phyloP scores from a whole-genome alignment of 345 rosid genomes.

The Camelina hispida region DNA sequence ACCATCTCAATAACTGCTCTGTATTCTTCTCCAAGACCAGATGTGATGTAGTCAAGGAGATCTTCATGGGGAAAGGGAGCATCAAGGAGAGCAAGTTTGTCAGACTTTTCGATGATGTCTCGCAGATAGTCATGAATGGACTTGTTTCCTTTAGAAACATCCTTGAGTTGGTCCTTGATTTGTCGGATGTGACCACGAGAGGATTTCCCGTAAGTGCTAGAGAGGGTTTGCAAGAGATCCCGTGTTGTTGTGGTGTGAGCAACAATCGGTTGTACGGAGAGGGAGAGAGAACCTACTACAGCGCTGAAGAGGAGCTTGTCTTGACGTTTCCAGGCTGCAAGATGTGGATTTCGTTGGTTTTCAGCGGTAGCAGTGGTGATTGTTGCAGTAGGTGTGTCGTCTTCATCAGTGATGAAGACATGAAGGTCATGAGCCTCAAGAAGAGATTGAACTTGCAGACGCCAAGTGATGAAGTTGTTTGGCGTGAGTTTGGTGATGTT shows the following conservation, averaged over 20 bases:
- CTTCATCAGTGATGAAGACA: not conserved
- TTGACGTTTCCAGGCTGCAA: not conserved
- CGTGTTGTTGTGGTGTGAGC: not conserved
- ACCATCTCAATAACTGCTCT: not conserved
- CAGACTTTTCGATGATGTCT: not conserved
- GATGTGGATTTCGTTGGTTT: not conserved
- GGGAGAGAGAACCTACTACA: not conserved
- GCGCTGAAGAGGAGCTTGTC: not conserved
- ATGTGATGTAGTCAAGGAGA: not conserved
- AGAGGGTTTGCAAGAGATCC: not conserved
- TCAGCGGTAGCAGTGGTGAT: fast-evolving
- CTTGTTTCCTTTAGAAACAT: not conserved
- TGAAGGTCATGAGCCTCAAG: not conserved
- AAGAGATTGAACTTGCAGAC: not conserved
- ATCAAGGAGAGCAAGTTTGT: not conserved
- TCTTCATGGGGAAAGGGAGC: not conserved
- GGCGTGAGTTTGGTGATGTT: not conserved
- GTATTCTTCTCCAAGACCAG: not conserved
- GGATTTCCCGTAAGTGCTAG: fast-evolving
- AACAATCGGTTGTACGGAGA: not conserved
- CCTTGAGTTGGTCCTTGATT: not conserved
- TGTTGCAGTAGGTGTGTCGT: not conserved
- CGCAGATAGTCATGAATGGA: not conserved
- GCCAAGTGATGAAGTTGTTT: not conserved
- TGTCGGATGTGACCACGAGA: not conserved